Base-by-base conservation (phyloP, 169 alveolate species). In the Cyclospora cayetanensis region DNA sequence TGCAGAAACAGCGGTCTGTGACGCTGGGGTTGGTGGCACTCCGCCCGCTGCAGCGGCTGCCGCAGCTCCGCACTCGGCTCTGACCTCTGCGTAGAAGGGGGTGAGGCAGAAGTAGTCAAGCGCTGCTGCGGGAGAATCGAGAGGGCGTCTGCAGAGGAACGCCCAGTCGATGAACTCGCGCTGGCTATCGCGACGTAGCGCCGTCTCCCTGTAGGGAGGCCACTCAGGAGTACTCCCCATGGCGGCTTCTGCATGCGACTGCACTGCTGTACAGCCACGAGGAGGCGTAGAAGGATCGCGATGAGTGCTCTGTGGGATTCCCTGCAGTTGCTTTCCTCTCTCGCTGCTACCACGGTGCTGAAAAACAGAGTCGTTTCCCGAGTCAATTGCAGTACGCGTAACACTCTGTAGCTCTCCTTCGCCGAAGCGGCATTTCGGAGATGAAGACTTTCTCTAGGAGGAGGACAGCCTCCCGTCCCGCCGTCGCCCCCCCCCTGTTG, bases 11-110 rank as follows among this genome's bases (percentile, higher is more conserved):
- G 55, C 15, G 22, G 55, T n/a, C n/a, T n/a, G n/a, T 11, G 18
- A 50, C 60, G 25, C 18, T 50, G 60, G 4, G 12, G 11, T 4
- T 41, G 31, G 34, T 9, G 11, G 34, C n/a, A 15, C 65, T 74
- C 86, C 43, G 66, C 86, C n/a, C 86, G 55, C 39, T 65, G 86
- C 37, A 74, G 4, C 11, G 66, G 63, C 86, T 74, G 66, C 27
- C 42, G 37, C 39, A 74, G 86, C 55, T 39, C 42, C 7, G 37
- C 55, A 9, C 65, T 9, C 4, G 37, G 46, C n/a, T n/a, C n/a
- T n/a, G 37, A 4, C 31, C 65, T 74, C 66, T 22, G 31, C 86
- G 86, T 74, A 74, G 35, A 74, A 74, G 20, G 86, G 86, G 5
- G 86, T 41, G 37, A 74, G 34, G 39, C 42, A 74, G 35, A 74